These are phyloP conservation scores for Perkinsus olseni DNA, from an alignment of 169 alveolate genomes.

Conservation along the genomic window DNA sequence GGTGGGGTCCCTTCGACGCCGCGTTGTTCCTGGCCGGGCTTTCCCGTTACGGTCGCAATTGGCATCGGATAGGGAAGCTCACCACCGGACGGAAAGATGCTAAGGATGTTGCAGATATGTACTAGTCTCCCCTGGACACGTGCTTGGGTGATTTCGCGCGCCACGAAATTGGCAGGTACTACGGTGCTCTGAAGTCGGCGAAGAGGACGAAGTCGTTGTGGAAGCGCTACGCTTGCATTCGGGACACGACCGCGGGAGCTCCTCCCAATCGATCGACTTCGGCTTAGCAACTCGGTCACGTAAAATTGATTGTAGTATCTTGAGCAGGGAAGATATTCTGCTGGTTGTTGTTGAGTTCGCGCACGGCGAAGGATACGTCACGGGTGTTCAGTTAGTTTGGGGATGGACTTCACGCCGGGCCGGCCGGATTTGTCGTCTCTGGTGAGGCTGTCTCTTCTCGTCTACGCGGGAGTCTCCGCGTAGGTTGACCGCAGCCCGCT, in stretches of 20 bases:
- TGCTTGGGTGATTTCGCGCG: not conserved
- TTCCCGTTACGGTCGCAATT: not conserved
- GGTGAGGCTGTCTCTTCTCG: no score
- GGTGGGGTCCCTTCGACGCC: not conserved
- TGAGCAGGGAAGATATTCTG: no score
- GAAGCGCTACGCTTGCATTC: not conserved
- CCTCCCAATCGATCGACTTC: not conserved
- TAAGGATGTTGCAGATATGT: not conserved
- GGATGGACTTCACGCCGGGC: no score
- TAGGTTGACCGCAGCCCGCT: no score
- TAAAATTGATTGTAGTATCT: no score
- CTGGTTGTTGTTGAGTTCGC: no score
- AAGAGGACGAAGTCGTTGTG: not conserved
- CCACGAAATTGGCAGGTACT: not conserved
- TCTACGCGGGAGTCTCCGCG: no score
- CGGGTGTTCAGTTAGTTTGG: no score
- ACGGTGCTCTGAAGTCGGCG: not conserved
- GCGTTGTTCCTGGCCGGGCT: not conserved
- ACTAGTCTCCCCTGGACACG: not conserved
- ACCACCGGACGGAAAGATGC: not conserved
- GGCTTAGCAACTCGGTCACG: not conserved
- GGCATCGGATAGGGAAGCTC: not conserved
- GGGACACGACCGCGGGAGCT: not conserved
- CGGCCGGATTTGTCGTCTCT: no score
- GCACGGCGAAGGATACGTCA: no score